Evolutionary conservation across 805 yeast species (phyloP), one percentile per base, ranked within the genome.

Genomic region (Cyberlindnera veronae): DNA sequence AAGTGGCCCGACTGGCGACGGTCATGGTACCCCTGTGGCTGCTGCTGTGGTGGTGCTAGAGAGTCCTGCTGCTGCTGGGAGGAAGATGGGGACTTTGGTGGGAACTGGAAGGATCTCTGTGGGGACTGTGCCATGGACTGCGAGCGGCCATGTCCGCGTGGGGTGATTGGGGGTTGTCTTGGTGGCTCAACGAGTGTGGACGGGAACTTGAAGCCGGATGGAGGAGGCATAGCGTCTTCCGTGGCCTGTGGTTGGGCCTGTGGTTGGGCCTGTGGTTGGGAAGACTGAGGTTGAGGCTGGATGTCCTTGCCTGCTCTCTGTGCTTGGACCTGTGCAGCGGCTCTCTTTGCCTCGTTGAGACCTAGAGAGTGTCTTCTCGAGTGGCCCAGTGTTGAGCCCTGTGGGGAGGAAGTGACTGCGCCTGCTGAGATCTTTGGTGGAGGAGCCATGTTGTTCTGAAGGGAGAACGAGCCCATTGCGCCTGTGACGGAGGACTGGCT

Each of bases 301-400:
- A n/a, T n/a, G n/a, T n/a, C 56, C 36, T 44, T 53, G 6, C 59
- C 58, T 3, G 55, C 63, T 61, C 89, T 74, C 59, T 87, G 93
- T 2, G 84, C 81, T 57, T 82, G 88, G 28, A 81, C 90, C 50
- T 81, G 81, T 5, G 96, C 96, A n/a, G 99, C 99, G 6, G 97
- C 97, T 51, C 82, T 82, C 54, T 86, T 89, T 11, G 98, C 98
- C 64, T 91, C 99, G 38, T 81, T 81, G 42, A 91, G 70, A 3
- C 95, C 97, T 44, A 91, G 68, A 0, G 97, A 89, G 61, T 91
- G 98, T 61, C 99, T 79, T 67, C 99, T 79, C 30, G 72, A 68
- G 60, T 91, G 99, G 26, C 97, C 96, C 45, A 69, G 14, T 14
- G 38, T n/a, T n/a, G n/a, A n/a, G n/a, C n/a, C 32, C 22, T 42